Evolutionary conservation across 2,329 filamentous ascomycete genomes (phyloP), one percentile per base, ranked within the genome.

Genomic region (Helminthosporium solani): DNA sequence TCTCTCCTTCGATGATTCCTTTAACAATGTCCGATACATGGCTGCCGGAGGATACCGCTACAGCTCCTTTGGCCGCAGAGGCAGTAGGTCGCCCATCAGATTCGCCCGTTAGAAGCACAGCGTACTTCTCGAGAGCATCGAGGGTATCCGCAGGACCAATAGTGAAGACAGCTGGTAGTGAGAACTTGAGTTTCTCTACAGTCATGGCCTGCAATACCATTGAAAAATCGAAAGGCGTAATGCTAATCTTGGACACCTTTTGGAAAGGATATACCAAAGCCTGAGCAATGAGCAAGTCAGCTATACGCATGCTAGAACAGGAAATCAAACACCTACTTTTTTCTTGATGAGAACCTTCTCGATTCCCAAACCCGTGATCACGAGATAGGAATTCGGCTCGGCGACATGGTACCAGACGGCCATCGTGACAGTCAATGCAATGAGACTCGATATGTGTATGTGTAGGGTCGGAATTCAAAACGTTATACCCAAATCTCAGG

Each of bases 141-240:
- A 66, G 71, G 52, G 86, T 84, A 52, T 92, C 83, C 52, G 90
- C 83, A 0, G 90, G 89, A 12, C 89, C 89, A 49, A 94, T 86
- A 30, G 89, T 94, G 72, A 94, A 94, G 52, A 94, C 87, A 9
- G 90, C 88, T 2, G 88, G 89, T 0, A 94, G 79, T 4, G 84
- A 78, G 66, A 94, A 91, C 53, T 91, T 87, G 2, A 94, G 78
- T 69, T 95, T 95, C 73, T 95, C 90, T 59, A 85, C 83, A 15
- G 89, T 95, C 89, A 95, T 95, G 46, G 89, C 89, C 65, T 91
- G 87, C 1, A 95, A 75, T 46, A 84, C 84, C 78, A 95, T 88
- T 47, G 81, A 82, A 70, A 94, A 92, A 71, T 95, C 89, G 63
- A 88, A 88, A 0, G 87, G 86, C 54, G 85, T 85, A 60, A 88